Evolutionary conservation across 768 basidiomycete species (phyloP).

Genomic region (Lentinula raphanica): DNA sequence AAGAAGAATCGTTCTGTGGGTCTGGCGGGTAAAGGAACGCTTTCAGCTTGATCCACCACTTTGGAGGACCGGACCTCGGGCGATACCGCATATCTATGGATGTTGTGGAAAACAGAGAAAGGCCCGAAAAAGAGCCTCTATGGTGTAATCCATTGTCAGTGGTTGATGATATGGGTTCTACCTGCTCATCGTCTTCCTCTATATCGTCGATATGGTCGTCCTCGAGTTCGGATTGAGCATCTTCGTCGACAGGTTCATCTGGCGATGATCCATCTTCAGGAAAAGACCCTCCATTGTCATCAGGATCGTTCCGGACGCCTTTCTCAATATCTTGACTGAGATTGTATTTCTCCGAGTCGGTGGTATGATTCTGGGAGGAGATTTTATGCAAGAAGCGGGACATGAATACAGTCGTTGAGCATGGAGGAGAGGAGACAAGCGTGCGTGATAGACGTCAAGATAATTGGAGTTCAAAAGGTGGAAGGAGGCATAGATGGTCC

Average conservation of each 20-base stretch:
- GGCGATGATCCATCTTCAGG: background rate
- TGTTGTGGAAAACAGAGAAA: background rate
- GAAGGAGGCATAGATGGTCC: background rate
- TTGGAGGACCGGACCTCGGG: background rate
- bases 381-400: background rate
- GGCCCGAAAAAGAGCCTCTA: background rate
- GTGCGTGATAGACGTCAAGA: background rate
- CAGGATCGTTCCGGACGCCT: no score
- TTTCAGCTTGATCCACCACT: constrained; percentile 8
- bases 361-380: background rate
- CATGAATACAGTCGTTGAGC: background rate
- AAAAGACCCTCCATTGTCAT: background rate
- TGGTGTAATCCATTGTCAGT: background rate
- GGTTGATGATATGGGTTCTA: background rate
- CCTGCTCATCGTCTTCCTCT: background rate
- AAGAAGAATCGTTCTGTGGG: constrained; percentile 21
- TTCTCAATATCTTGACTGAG: background rate
- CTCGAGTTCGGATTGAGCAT: background rate
- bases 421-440: background rate
- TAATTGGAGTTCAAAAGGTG: background rate
- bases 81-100: background rate
- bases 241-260: background rate
- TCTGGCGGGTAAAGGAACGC: constrained; percentile 13
- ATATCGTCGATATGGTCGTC: background rate
- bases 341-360: background rate